Evolutionary conservation across 345 rosid genomes (phyloP), one percentile per base, ranked within the genome.

Genomic region (Combretum micranthum): DNA sequence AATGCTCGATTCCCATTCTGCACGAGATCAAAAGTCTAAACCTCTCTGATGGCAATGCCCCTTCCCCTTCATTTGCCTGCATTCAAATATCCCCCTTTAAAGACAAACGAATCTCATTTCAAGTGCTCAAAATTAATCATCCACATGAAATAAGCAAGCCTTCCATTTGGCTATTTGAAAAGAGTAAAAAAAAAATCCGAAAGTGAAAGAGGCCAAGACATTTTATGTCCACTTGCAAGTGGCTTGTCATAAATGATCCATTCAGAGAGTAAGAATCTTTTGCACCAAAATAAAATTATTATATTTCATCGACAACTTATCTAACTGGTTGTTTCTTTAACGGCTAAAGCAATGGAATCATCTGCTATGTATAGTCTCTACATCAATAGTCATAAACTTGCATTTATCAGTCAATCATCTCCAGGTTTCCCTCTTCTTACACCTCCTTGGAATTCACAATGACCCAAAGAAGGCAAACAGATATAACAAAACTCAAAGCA

Each of bases 21-120:
- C 26, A 86, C 80, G 19, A 84, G 81, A 57, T 84, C 81, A 67
- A 74, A 74, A 61, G 82, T 62, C 68, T 75, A 59, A 74, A 81
- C 37, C 68, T 70, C 50, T 88, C 86, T 86, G 59, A 48, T 16
- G 85, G 80, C 76, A 92, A 66, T 12, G 89, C 75, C 47, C 75
- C 73, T 45, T 70, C 96, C 18, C 82, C 95, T 75, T 83, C 97
- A 61, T 72, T 79, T 39, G 63, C 76, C 99, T 92, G 77, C 64
- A 45, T 20, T 47, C 59, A 56, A 60, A 49, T 12, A 53, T 15
- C 16, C 56, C 15, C 52, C 25, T 16, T 67, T 53, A 74, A 45
- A 45, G 55, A 37, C 46, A 64, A 63, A 62, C 18, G 42, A 56
- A 44, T 50, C 23, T 53, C 54, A 48, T 23, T 4, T 56, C 37